Percentiles rank a stretch among this genome's conserved stretches.
Conservation (phyloP, 495 filamentous ascomycete species). For the Lepidopterella palustris region DNA sequence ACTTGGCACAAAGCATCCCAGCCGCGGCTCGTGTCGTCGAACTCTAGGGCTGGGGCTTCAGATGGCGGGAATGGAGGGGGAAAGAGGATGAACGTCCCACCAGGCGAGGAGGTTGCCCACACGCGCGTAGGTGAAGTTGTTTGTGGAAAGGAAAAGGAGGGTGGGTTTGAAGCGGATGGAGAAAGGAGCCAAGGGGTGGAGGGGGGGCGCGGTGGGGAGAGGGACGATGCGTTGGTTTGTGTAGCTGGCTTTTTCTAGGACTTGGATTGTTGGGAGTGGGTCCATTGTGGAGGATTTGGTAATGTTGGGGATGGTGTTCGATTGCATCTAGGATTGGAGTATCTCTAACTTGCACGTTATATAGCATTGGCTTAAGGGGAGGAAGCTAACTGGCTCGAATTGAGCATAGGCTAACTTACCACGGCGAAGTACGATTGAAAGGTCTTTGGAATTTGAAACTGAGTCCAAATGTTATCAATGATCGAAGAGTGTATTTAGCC, state of each 20-base stretch:
- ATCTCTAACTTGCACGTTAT: slow-evolving; percentile 12
- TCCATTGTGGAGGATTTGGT: slow-evolving; percentile 4
- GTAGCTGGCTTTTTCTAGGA: slow-evolving; percentile 15
- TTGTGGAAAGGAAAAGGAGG: slow-evolving; percentile 46
- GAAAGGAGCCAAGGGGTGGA: slow-evolving; percentile 15
- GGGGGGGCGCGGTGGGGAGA: slow-evolving; percentile 6
- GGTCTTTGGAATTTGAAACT: too few species aligned
- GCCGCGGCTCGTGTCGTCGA: slow-evolving; percentile 25
- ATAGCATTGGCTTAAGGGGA: too few species aligned
- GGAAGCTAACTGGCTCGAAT: too few species aligned
- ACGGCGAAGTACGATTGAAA: too few species aligned
- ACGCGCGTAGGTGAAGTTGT: slow-evolving; percentile 51
- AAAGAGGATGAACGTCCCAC: slow-evolving; percentile 44
- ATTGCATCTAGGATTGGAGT: neutral
- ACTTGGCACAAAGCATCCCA: slow-evolving; percentile 41
- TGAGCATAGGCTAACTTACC: too few species aligned
- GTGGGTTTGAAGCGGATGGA: slow-evolving; percentile 41
- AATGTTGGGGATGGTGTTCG: neutral
- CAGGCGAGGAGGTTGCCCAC: slow-evolving; percentile 44
- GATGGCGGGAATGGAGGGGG: slow-evolving; percentile 39
- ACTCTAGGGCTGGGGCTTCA: too few species aligned
- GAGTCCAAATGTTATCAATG: too few species aligned
- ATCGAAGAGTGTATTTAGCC: too few species aligned
- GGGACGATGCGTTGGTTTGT: slow-evolving; percentile 16
- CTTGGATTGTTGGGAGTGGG: slow-evolving; percentile 10